phyloP scores from a whole-genome alignment of 2,329 filamentous ascomycete species.

The Xylaria sp. region DNA sequence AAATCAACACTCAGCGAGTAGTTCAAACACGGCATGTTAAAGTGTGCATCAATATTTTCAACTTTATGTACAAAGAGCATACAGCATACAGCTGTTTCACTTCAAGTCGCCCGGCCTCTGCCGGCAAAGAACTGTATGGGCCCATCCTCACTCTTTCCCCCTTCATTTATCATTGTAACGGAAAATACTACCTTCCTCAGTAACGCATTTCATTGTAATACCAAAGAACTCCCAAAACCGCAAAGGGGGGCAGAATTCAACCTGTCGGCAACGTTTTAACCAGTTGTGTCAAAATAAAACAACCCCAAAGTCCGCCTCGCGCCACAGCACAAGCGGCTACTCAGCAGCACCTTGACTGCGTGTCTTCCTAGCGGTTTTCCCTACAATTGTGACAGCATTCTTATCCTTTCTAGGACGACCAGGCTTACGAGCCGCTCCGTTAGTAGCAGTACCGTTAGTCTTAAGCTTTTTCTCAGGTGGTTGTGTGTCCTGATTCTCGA shows the following conservation, averaged over 20 bases:
- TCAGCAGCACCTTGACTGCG: constrained; percentile 50
- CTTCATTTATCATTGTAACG: not conserved
- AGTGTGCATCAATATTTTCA: constrained; percentile 4
- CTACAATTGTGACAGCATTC: constrained; percentile 47
- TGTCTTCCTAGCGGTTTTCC: constrained; percentile 53
- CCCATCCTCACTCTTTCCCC: not conserved
- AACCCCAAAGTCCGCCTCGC: not conserved
- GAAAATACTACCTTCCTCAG: constrained; percentile 7
- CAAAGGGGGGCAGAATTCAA: not conserved
- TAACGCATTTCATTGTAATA: constrained; percentile 13
- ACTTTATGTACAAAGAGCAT: constrained; percentile 35
- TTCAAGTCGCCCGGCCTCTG: not conserved
- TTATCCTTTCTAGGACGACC: constrained; percentile 52
- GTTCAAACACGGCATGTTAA: not conserved
- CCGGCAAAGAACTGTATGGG: not conserved
- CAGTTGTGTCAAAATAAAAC: not conserved
- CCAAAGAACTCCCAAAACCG: constrained; percentile 13
- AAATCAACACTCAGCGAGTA: not conserved
- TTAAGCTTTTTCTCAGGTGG: constrained; percentile 55
- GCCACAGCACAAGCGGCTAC: not conserved
- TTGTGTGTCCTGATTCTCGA: constrained; percentile 39
- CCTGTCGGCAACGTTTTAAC: constrained; percentile 1
- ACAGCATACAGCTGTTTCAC: constrained; percentile 8
- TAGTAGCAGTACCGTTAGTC: constrained; percentile 49
- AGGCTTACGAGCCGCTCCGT: constrained; percentile 46